phyloP scores from a whole-genome alignment of 768 basidiomycete genomes.

The Inosperma sp. region DNA sequence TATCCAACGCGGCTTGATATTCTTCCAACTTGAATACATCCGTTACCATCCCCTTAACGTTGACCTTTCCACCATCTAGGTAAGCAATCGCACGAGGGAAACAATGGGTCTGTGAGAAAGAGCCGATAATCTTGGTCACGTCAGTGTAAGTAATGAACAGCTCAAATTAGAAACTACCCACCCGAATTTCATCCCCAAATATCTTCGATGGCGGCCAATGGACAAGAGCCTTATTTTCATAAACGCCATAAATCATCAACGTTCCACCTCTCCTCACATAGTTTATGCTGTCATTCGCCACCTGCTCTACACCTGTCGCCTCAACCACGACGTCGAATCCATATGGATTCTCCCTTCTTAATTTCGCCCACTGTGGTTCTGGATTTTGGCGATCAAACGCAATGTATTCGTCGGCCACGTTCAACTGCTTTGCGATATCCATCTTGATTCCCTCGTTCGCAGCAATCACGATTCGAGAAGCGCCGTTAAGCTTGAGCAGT shows the following conservation, averaged over 20 bases:
- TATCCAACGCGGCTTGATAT: conserved; percentile 66
- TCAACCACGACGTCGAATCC: conserved; percentile 84
- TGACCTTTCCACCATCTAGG: conserved; percentile 81
- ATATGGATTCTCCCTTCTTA: conserved; percentile 78
- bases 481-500: conserved; percentile 83
- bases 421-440: conserved; percentile 74
- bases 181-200: conserved; percentile 58
- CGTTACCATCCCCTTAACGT: conserved; percentile 68
- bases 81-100: conserved; percentile 91
- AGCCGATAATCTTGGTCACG: conserved; percentile 80
- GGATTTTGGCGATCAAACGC: conserved; percentile 77
- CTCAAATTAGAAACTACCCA: too few relatives aligned
- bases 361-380: conserved; percentile 70
- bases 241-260: conserved; percentile 87
- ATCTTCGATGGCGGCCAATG: conserved; percentile 88
- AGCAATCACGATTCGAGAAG: conserved; percentile 73
- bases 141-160: too few relatives aligned
- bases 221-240: conserved; percentile 78
- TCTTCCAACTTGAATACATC: conserved; percentile 65
- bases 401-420: conserved; percentile 80
- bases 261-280: conserved; percentile 85
- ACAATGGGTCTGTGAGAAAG: conserved; percentile 84
- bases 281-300: conserved; percentile 87
- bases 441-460: conserved; percentile 91
- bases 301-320: conserved; percentile 70